phyloP scores from a whole-genome alignment of 441 rosid genomes.

The Populus hybrid region DNA sequence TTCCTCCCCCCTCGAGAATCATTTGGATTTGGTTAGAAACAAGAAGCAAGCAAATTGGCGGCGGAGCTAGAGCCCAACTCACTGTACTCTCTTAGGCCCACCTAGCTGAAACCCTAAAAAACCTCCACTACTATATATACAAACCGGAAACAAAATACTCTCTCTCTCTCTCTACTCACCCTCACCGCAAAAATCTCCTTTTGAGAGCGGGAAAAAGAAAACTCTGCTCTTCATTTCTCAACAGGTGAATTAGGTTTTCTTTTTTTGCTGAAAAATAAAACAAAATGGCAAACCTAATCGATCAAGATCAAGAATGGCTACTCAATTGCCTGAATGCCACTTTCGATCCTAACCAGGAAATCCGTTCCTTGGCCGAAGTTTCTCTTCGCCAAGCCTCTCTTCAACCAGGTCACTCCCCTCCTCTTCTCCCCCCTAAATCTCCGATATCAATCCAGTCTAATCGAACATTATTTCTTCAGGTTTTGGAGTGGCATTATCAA shows the following conservation, averaged over 20 bases:
- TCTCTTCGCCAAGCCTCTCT: constrained; percentile 87
- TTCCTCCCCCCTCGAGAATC: not conserved
- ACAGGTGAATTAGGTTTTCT: constrained; percentile 29
- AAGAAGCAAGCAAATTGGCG: not conserved
- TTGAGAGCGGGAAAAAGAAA: not conserved
- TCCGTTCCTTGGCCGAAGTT: constrained; percentile 89
- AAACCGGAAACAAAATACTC: not conserved
- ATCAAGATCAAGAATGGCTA: constrained; percentile 94
- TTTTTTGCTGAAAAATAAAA: constrained; percentile 33
- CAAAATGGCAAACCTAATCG: constrained; percentile 43
- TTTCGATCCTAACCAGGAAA: constrained; percentile 78
- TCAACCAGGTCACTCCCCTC: constrained; percentile 64
- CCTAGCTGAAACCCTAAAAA: not conserved
- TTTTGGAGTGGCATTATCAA: constrained; percentile 80
- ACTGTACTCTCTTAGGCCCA: not conserved
- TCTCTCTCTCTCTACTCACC: too few relatives aligned
- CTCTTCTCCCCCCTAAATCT: not conserved
- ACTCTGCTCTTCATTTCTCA: not conserved
- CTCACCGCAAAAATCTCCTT: not conserved
- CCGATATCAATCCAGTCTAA: not conserved
- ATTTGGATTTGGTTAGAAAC: not conserved
- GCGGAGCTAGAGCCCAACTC: too few relatives aligned
- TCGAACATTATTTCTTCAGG: constrained; percentile 43
- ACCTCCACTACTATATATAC: not conserved
- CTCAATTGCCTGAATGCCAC: constrained; percentile 83